These are phyloP conservation scores for Colletotrichum sublineola DNA, from an alignment of 2,329 filamentous ascomycete genomes.

Conservation along the genomic window DNA sequence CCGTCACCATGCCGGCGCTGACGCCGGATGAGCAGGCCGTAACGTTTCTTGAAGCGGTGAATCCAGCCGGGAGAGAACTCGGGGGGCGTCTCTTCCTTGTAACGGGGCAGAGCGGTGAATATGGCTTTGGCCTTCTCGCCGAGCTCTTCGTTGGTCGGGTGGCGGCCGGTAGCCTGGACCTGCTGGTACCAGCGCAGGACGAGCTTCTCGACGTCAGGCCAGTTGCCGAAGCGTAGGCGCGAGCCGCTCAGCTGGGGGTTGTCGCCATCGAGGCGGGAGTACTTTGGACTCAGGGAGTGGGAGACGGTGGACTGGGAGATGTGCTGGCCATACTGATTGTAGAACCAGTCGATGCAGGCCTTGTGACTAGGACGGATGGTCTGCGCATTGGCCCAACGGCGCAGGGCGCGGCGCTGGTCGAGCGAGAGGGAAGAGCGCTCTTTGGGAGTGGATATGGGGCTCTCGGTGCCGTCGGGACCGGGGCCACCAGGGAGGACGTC, in stretches of 20 bases:
- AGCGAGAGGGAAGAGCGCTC: slow-evolving; percentile 73
- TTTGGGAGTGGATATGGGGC: slow-evolving; percentile 46
- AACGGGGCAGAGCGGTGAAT: slow-evolving; percentile 69
- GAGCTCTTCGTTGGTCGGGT: slow-evolving; percentile 73
- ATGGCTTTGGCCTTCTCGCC: slow-evolving; percentile 73
- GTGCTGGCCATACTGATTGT: slow-evolving; percentile 67
- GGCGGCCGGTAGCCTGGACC: slow-evolving; percentile 64
- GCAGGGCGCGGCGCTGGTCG: slow-evolving; percentile 71
- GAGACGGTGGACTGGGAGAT: slow-evolving; percentile 75
- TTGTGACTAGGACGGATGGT: slow-evolving; percentile 70
- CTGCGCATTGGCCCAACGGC: slow-evolving; percentile 71
- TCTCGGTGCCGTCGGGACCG: slow-evolving; percentile 27
- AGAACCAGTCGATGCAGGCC: slow-evolving; percentile 75
- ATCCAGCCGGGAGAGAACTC: slow-evolving; percentile 76
- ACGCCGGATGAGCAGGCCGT: slow-evolving; percentile 69
- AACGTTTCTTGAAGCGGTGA: slow-evolving; percentile 74
- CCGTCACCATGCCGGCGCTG: slow-evolving; percentile 66
- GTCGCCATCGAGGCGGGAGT: slow-evolving; percentile 71
- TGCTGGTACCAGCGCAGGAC: slow-evolving; percentile 69
- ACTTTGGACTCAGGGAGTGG: slow-evolving; percentile 72
- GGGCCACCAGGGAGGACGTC: slow-evolving; percentile 33
- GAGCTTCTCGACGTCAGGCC: slow-evolving; percentile 73
- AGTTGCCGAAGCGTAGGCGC: slow-evolving; percentile 73
- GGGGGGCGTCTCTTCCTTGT: slow-evolving; percentile 70
- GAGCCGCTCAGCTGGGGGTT: slow-evolving; percentile 72